These are phyloP conservation scores for Sclerotinia borealis DNA, from an alignment of 2,329 filamentous ascomycete species.

Conservation along the genomic window DNA sequence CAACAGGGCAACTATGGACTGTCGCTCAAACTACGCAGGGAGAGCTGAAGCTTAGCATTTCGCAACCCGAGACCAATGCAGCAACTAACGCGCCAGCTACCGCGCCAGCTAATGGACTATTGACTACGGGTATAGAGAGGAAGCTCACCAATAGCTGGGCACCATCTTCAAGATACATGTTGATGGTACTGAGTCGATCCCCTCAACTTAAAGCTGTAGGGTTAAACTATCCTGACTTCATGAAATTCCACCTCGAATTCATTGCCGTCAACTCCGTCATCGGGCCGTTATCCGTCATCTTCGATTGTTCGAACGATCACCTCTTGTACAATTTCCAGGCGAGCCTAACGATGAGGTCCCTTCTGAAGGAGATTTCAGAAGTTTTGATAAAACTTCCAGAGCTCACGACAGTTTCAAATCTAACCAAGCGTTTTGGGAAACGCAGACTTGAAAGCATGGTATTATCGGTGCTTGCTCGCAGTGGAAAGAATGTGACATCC, in stretches of 20 bases:
- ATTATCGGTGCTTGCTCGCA: slow-evolving; percentile 46
- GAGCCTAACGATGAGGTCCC: slow-evolving; percentile 58
- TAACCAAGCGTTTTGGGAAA: slow-evolving; percentile 50
- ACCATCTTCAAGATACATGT: slow-evolving; percentile 50
- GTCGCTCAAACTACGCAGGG: slow-evolving; percentile 35
- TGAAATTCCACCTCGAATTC: slow-evolving; percentile 71
- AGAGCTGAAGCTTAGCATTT: slow-evolving; percentile 33
- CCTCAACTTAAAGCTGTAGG: slow-evolving; percentile 56
- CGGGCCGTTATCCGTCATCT: slow-evolving; percentile 73
- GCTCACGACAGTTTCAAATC: slow-evolving; percentile 50
- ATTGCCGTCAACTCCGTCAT: slow-evolving; percentile 70
- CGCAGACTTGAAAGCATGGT: slow-evolving; percentile 57
- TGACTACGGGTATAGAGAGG: slow-evolving; percentile 3
- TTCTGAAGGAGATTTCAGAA: slow-evolving; percentile 67
- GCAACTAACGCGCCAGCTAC: not conserved
- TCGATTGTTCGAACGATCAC: slow-evolving; percentile 69
- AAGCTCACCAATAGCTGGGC: slow-evolving; percentile 33
- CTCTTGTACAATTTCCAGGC: slow-evolving; percentile 62
- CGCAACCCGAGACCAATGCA: not conserved
- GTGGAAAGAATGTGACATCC: slow-evolving; percentile 44
- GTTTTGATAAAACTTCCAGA: slow-evolving; percentile 74
- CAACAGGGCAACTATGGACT: slow-evolving; percentile 36
- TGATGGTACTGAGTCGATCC: slow-evolving; percentile 57
- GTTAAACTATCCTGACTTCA: slow-evolving; percentile 53
- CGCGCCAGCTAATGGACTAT: not conserved